These are phyloP conservation scores for Ceratocystis alfenasii DNA, from an alignment of 2,329 filamentous ascomycete genomes.

Conservation along the genomic window DNA sequence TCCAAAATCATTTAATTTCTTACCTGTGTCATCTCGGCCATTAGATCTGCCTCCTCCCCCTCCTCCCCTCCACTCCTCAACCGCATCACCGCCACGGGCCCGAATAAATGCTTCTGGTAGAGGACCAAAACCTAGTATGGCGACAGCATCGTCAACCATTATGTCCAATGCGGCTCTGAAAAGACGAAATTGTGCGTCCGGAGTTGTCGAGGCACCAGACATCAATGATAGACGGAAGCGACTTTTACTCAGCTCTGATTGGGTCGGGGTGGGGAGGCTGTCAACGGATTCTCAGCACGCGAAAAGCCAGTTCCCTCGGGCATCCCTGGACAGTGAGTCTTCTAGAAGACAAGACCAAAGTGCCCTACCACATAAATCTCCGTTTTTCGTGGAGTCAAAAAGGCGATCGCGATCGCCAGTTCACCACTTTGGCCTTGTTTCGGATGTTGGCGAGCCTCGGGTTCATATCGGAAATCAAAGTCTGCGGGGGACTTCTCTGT, in stretches of 20 bases:
- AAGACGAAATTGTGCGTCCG: background rate
- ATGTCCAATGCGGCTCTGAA: background rate
- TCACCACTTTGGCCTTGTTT: background rate
- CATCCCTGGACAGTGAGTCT: background rate
- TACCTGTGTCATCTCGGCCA: background rate
- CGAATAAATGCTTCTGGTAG: background rate
- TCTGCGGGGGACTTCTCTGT: conserved; percentile 11
- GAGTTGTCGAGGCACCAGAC: background rate
- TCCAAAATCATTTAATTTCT: conserved; percentile 13
- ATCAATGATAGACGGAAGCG: conserved; percentile 8
- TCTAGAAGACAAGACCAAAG: background rate
- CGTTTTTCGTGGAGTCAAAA: conserved; percentile 10
- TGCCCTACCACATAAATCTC: background rate
- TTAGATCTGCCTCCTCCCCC: background rate
- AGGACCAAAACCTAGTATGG: background rate
- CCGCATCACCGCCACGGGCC: background rate
- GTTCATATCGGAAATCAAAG: conserved; percentile 20
- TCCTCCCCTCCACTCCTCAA: background rate
- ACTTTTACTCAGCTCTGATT: conserved; percentile 4
- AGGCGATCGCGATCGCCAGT: background rate
- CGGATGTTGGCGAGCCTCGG: conserved; percentile 5
- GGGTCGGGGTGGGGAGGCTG: conserved; percentile 8
- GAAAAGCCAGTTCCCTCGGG: background rate
- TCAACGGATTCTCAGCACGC: no score
- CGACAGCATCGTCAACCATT: background rate